Evolutionary conservation across 805 yeast genomes (phyloP), one percentile per base, ranked within the genome.

Genomic region (Saccharomycopsis lassenensis): DNA sequence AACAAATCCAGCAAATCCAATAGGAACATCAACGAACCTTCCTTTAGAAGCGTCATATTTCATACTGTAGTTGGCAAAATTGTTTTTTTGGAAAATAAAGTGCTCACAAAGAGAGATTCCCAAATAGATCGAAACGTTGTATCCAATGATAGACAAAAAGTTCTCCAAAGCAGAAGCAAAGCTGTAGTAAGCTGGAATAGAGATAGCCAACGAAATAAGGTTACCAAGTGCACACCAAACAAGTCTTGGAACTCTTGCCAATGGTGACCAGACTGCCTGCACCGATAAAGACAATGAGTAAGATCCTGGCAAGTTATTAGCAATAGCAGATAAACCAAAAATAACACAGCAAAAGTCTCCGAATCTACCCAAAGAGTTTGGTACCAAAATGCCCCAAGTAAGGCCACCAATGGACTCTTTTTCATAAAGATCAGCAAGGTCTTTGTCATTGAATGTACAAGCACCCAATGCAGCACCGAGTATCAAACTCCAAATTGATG

Each of bases 281-380:
- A 86, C 85, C 46, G 86, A 77, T 52, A 87, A 67, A 27, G 85
- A 87, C 50, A 85, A 72, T 18, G 96, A 83, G 66, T 87, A 87
- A 80, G 85, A 77, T 65, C 85, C 86, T 58, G 95, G 95, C 57
- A 86, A 74, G 63, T 85, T 86, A 68, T 84, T 85, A 46, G 95
- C 77, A 39, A 87, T 79, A 22, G 94, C 84, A 22, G 95, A 83
- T 47, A 87, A 61, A 12, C 94, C 84, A 46, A 87, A 63, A 14
- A 87, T 21, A 22, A 87, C 95, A 59, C 87, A 73, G 59, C 87
- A 77, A 67, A 87, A 85, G 57, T 83, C 77, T 45, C 95, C 95
- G 49, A 87, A 84, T 7, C 85, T 87, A 58, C 82, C 87, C 43
- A 85, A 67, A 4, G 94, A 79, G 54, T 86, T 70, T 46, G 74